Conservation (phyloP, 1,284 basidiomycete species). For the Microbotryomycetes sp. region DNA sequence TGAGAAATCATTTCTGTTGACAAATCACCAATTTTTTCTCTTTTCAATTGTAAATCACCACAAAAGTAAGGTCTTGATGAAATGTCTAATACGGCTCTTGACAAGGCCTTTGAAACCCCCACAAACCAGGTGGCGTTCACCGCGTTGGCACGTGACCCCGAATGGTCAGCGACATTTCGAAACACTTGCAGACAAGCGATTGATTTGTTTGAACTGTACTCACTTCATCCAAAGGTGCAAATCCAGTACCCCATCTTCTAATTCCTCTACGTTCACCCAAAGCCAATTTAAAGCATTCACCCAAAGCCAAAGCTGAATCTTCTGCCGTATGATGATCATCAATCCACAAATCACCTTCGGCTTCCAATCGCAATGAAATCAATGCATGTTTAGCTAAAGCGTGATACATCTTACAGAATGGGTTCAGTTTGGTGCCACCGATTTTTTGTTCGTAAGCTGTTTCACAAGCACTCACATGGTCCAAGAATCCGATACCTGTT, state of each 20-base stretch:
- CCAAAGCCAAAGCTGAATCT: slow-evolving; percentile 50
- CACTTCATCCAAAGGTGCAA: slow-evolving; percentile 95
- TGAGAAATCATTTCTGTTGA: slow-evolving; percentile 93
- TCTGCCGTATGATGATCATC: slow-evolving; percentile 99
- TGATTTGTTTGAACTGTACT: too few species aligned
- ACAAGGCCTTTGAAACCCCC: slow-evolving; percentile 72
- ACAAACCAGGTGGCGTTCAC: too few species aligned
- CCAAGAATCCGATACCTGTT: slow-evolving; percentile 96
- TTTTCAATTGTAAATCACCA: slow-evolving; percentile 71
- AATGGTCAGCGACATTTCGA: too few species aligned
- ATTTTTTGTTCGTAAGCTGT: background rate
- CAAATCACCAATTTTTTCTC: slow-evolving; percentile 95
- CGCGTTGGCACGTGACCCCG: too few species aligned
- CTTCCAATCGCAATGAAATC: slow-evolving; percentile 81
- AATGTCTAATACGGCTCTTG: slow-evolving; percentile 94
- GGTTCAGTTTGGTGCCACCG: background rate
- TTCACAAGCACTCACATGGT: slow-evolving; percentile 63
- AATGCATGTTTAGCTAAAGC: slow-evolving; percentile 83
- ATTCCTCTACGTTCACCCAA: slow-evolving; percentile 93
- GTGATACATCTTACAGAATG: slow-evolving; percentile 75
- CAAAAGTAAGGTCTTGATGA: slow-evolving; percentile 95
- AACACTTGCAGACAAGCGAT: too few species aligned
- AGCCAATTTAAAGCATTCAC: slow-evolving; percentile 81
- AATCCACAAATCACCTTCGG: slow-evolving; percentile 92
- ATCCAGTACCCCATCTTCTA: slow-evolving; percentile 89